phyloP scores from a whole-genome alignment of 345 rosid species.

The Ailanthus altissimus region DNA sequence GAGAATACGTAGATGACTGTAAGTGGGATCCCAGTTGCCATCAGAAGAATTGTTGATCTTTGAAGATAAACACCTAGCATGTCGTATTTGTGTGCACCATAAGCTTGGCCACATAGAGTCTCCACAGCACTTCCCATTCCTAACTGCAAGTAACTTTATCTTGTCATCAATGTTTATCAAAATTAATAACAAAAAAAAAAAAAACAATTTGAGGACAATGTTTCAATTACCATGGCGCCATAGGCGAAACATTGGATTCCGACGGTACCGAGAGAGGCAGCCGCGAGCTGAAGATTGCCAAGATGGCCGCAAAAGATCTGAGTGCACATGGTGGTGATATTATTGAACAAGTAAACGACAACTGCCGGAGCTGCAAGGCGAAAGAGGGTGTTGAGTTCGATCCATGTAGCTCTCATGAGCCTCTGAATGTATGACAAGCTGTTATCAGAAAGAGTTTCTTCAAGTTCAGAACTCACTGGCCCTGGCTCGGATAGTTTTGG shows the following conservation, averaged over 20 bases:
- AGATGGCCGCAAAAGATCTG: conserved; percentile 62
- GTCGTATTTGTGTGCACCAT: conserved; percentile 61
- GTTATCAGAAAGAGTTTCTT: conserved; percentile 44
- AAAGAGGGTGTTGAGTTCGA: conserved; percentile 51
- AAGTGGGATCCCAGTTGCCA: conserved; percentile 50
- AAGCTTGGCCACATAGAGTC: conserved; percentile 82
- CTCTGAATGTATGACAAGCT: conserved; percentile 36
- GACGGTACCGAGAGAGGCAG: conserved; percentile 50
- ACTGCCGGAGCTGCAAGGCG: conserved; percentile 60
- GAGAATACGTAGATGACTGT: conserved; percentile 53
- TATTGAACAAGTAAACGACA: conserved; percentile 57
- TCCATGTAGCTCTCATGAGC: conserved; percentile 41
- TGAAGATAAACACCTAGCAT: conserved; percentile 77
- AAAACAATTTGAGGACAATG: not conserved
- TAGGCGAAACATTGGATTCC: conserved; percentile 47
- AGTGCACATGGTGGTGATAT: conserved; percentile 53
- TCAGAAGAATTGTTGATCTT: conserved; percentile 56
- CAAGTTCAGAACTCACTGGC: conserved; percentile 41
- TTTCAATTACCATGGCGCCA: conserved; percentile 26
- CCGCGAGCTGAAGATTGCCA: conserved; percentile 67
- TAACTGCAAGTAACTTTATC: conserved; percentile 29
- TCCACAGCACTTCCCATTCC: conserved; percentile 92
- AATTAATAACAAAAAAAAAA: not conserved
- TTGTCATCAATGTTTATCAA: too few relatives aligned
- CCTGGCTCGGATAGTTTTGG: conserved; percentile 10